Percentiles rank a stretch among this genome's conserved stretches.
Conservation (phyloP, 2,329 filamentous ascomycete genomes). For the Diaporthe batatas region DNA sequence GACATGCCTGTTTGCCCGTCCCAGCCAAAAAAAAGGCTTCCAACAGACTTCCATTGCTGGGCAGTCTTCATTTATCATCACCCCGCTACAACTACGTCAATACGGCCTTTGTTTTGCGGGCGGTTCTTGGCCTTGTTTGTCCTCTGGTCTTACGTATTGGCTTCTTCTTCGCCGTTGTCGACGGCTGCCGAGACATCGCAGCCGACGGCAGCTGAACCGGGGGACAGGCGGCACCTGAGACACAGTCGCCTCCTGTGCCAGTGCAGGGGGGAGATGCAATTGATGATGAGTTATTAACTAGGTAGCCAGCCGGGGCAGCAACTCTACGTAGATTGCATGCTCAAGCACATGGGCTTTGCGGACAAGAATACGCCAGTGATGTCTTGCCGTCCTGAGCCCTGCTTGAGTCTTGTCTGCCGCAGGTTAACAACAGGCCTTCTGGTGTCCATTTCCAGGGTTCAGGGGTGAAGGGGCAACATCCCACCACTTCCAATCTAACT, state of each 20-base stretch:
- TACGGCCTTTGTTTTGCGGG: neutral
- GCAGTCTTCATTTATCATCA: neutral
- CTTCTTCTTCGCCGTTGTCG: neutral
- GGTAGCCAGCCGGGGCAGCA: slow-evolving; percentile 20
- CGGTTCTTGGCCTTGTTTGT: neutral
- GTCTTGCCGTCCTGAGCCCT: neutral
- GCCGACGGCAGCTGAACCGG: slow-evolving; percentile 7
- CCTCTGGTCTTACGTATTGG: slow-evolving; percentile 22
- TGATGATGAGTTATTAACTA: slow-evolving; percentile 25
- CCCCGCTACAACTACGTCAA: slow-evolving; percentile 9
- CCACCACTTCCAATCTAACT: slow-evolving; percentile 16
- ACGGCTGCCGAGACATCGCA: slow-evolving; percentile 1
- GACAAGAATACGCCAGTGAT: neutral
- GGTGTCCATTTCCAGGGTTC: slow-evolving; percentile 23
- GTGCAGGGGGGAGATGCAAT: slow-evolving; percentile 5
- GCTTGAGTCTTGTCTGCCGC: slow-evolving; percentile 25
- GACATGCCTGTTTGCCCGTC: slow-evolving; percentile 22
- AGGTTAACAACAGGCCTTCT: slow-evolving; percentile 1
- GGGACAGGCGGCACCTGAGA: neutral
- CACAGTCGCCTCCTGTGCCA: slow-evolving; percentile 11
- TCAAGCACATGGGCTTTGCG: neutral
- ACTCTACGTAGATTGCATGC: slow-evolving; percentile 20
- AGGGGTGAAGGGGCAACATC: slow-evolving; percentile 19
- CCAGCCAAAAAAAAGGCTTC: slow-evolving; percentile 16
- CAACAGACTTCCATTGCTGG: slow-evolving; percentile 10